A percentile compares a stretch with the other conserved stretches of the same genome.
Evolutionary conservation across 2,329 filamentous ascomycete species (phyloP).

Genomic region (Sporothrix humicola): DNA sequence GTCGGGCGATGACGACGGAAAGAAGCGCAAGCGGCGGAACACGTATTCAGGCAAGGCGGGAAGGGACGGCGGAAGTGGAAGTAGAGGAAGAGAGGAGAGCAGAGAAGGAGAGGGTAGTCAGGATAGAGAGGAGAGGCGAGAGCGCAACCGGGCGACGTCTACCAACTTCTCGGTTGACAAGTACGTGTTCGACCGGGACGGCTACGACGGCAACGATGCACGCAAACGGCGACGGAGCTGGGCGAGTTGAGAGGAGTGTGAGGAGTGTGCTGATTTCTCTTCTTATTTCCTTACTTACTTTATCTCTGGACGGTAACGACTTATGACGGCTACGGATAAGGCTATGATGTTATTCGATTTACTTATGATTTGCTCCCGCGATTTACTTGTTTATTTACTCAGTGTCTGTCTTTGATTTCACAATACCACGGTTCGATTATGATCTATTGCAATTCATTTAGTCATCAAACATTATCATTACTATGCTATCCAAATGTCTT

Average conservation of each 20-base stretch:
- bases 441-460: not conserved
- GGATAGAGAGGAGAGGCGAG: not conserved
- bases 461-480: not conserved
- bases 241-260: conserved; percentile 9
- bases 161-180: not conserved
- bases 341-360: not conserved
- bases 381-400: not conserved
- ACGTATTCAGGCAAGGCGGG: not conserved
- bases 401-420: not conserved
- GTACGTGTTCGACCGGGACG: conserved; percentile 27
- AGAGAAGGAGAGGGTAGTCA: not conserved
- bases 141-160: conserved; percentile 3
- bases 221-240: conserved; percentile 35
- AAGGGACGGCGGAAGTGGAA: too few species aligned
- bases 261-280: not conserved
- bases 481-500: not conserved
- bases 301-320: not conserved
- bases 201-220: conserved; percentile 4
- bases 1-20: conserved; percentile 17
- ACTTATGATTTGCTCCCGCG: not conserved
- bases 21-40: conserved; percentile 28
- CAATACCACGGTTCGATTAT: not conserved
- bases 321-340: conserved; percentile 9
- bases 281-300: not conserved
- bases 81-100: not conserved